Evolutionary conservation across 108 stramenopile species (phyloP).

Genomic region (Skeletonema tropicum): DNA sequence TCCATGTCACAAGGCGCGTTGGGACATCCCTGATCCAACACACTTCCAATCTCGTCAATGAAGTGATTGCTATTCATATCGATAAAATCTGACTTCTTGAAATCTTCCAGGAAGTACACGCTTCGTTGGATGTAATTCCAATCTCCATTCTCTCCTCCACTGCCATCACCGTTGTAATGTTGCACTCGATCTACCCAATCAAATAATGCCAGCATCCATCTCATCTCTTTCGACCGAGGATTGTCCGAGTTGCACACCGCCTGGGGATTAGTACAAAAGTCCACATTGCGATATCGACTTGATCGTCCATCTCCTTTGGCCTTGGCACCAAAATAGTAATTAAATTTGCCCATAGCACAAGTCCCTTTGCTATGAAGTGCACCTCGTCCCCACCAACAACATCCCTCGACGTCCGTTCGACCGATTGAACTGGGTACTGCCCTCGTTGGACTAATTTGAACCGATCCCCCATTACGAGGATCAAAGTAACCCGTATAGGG

Average conservation of each 20-base stretch:
- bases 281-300: conserved; percentile 36
- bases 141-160: conserved; percentile 4
- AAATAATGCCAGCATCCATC: conserved; percentile 36
- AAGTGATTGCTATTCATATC: neutral
- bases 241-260: conserved; percentile 7
- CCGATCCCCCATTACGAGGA: neutral
- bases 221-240: conserved; percentile 4
- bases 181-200: conserved; percentile 25
- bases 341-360: conserved; percentile 40
- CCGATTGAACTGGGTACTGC: conserved; percentile 15
- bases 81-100: neutral
- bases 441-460: neutral
- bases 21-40: conserved; percentile 1
- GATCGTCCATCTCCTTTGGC: conserved; percentile 34
- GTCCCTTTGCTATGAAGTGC: conserved; percentile 25
- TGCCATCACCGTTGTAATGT: conserved; percentile 6
- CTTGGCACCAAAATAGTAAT: conserved; percentile 29
- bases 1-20: neutral
- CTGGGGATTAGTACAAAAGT: conserved; percentile 44
- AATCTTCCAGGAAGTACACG: neutral
- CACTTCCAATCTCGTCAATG: neutral
- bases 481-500: conserved; percentile 15
- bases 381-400: conserved; percentile 49
- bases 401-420: conserved; percentile 40
- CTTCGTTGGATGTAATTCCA: conserved; percentile 11